Evolutionary conservation across 2,329 filamentous ascomycete species (phyloP).

Genomic region (Aaosphaeria arxii): DNA sequence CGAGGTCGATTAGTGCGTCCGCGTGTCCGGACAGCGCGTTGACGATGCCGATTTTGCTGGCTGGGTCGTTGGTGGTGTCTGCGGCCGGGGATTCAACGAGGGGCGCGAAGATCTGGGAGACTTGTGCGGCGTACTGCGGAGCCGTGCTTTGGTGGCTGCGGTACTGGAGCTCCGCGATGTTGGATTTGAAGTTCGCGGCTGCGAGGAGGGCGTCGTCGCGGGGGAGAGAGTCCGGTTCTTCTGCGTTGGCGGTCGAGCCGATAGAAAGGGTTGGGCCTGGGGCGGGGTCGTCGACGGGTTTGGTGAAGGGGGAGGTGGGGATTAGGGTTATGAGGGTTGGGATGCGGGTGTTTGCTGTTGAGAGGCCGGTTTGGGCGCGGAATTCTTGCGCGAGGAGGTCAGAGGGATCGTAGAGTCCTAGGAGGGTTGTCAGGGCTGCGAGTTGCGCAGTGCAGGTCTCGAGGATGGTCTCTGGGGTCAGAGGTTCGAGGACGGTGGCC

Average conservation of each 20-base stretch:
- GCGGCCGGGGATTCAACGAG: slow-evolving; percentile 35
- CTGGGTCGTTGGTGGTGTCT: slow-evolving; percentile 50
- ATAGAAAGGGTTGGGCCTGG: slow-evolving; percentile 33
- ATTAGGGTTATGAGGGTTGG: slow-evolving; percentile 48
- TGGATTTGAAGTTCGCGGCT: slow-evolving; percentile 55
- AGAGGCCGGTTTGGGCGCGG: slow-evolving; percentile 55
- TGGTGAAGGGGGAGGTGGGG: slow-evolving; percentile 14
- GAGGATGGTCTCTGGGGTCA: slow-evolving; percentile 62
- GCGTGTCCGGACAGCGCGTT: slow-evolving; percentile 54
- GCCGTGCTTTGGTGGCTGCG: slow-evolving; percentile 49
- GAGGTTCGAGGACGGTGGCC: slow-evolving; percentile 64
- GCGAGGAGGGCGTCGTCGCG: slow-evolving; percentile 54
- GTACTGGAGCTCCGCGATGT: slow-evolving; percentile 57
- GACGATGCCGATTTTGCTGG: slow-evolving; percentile 50
- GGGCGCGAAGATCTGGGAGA: slow-evolving; percentile 35
- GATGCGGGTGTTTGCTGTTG: slow-evolving; percentile 53
- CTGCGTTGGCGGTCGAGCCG: slow-evolving; percentile 11
- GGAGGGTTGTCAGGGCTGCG: slow-evolving; percentile 40
- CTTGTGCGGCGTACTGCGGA: slow-evolving; percentile 50
- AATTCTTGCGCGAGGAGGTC: slow-evolving; percentile 51
- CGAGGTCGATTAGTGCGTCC: slow-evolving; percentile 55
- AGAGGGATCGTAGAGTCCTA: slow-evolving; percentile 51
- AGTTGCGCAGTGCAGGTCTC: slow-evolving; percentile 67
- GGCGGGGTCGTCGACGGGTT: slow-evolving; percentile 20
- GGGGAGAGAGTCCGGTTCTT: slow-evolving; percentile 36